Conservation (phyloP, 78 protist genomes). For the Acrasis kona region DNA sequence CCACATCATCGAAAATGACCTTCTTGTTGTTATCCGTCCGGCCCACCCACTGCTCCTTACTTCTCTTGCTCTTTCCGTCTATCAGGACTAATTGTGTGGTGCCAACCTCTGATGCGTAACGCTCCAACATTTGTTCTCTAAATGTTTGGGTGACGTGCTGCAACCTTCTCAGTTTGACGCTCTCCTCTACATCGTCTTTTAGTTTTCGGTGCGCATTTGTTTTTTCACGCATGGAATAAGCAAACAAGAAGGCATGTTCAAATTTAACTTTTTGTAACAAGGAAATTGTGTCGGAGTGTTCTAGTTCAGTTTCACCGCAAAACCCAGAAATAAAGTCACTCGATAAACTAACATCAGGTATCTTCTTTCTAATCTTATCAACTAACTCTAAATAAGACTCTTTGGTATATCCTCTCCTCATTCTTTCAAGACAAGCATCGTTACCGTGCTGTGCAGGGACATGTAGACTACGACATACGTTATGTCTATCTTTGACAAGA, state of each 20-base stretch:
- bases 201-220: conserved; percentile 29
- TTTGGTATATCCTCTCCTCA: conserved; percentile 79
- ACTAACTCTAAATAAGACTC: conserved; percentile 64
- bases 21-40: not conserved
- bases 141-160: conserved; percentile 19
- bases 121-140: not conserved
- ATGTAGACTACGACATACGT: conserved; percentile 67
- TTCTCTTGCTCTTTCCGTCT: not conserved
- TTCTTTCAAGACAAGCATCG: conserved; percentile 44
- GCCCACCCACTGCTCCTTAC: not conserved
- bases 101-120: not conserved
- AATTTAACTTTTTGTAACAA: conserved; percentile 47
- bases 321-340: conserved; percentile 83
- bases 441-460: conserved; percentile 76
- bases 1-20: not conserved
- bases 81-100: conserved; percentile 11
- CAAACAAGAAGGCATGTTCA: conserved; percentile 60
- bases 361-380: conserved; percentile 1
- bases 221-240: conserved; percentile 53
- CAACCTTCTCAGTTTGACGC: conserved; percentile 23
- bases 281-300: conserved; percentile 50
- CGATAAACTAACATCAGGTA: conserved; percentile 21
- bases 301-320: conserved; percentile 85
- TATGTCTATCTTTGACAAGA: conserved; percentile 33
- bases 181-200: conserved; percentile 46